Percentiles rank a stretch among this genome's conserved stretches.
Conservation (phyloP, 352 stramenopile species). For the Phytophthora sansomeana region DNA sequence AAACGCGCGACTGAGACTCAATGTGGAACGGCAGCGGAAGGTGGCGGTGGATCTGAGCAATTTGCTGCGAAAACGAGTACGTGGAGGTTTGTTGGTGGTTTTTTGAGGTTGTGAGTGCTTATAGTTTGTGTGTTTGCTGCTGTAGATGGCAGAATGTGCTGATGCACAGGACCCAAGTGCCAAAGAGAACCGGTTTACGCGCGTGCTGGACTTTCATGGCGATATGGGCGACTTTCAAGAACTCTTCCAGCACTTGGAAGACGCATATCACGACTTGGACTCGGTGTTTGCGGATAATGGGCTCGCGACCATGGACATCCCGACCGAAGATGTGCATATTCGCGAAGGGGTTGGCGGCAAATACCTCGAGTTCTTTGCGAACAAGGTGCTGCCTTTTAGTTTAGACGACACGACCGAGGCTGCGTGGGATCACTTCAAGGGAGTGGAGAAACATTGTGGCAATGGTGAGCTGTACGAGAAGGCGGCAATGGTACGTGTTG, state of each 20-base stretch:
- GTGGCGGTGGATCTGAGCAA: conserved; percentile 35
- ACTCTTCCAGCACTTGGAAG: conserved; percentile 39
- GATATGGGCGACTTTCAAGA: conserved; percentile 41
- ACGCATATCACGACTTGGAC: conserved; percentile 39
- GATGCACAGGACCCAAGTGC: conserved; percentile 28
- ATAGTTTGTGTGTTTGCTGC: conserved; percentile 2
- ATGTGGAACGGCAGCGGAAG: conserved; percentile 48
- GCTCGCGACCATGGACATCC: conserved; percentile 39
- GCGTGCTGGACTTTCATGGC: conserved; percentile 34
- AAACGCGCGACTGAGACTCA: conserved; percentile 48
- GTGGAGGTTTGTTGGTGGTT: not conserved
- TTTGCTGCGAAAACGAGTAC: conserved; percentile 27
- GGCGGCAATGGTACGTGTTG: conserved; percentile 32
- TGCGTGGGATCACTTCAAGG: conserved; percentile 41
- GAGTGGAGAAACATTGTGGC: conserved; percentile 33
- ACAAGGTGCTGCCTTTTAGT: conserved; percentile 42
- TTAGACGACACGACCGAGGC: conserved; percentile 33
- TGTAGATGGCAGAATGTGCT: conserved; percentile 38
- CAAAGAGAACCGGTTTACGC: conserved; percentile 29
- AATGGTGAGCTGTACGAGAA: conserved; percentile 43
- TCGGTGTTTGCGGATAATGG: conserved; percentile 36
- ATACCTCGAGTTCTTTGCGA: conserved; percentile 45
- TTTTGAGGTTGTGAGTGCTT: not conserved
- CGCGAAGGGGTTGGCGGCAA: conserved; percentile 42
- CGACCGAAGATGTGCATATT: conserved; percentile 39